These are phyloP conservation scores for Populus davidiana DNA, from an alignment of 345 rosid genomes.

Conservation along the genomic window DNA sequence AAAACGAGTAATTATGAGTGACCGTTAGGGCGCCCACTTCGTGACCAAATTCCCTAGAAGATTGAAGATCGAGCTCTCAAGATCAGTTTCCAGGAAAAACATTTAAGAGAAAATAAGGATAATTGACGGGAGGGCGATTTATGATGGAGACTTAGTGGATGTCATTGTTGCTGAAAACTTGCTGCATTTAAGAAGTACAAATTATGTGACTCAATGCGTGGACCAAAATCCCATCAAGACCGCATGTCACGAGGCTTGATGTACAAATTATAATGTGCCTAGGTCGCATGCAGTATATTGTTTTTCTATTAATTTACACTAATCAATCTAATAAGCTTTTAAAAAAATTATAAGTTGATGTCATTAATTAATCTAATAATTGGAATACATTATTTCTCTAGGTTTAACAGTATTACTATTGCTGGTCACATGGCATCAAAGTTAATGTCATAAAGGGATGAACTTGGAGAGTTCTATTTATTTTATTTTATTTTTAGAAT, in stretches of 20 bases:
- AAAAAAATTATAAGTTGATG: too few relatives aligned
- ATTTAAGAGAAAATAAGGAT: too few relatives aligned
- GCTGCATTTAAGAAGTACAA: neutral
- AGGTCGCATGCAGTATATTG: too few relatives aligned
- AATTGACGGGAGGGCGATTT: neutral
- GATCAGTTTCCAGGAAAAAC: neutral
- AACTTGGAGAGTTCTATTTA: too few relatives aligned
- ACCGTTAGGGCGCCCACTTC: neutral
- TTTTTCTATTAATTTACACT: too few relatives aligned
- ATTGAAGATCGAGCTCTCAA: neutral
- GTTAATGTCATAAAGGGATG: neutral
- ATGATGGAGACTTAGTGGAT: neutral
- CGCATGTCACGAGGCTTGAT: too few relatives aligned
- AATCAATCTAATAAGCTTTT: too few relatives aligned
- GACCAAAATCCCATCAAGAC: neutral
- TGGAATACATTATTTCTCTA: too few relatives aligned
- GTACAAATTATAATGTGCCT: too few relatives aligned
- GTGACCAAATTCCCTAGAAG: neutral
- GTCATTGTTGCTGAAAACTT: neutral
- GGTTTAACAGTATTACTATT: neutral
- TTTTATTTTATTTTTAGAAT: too few relatives aligned
- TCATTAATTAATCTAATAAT: too few relatives aligned
- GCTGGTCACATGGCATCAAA: neutral
- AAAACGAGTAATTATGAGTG: too few relatives aligned
- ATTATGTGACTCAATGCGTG: neutral